Evolutionary conservation across 2,329 filamentous ascomycete species (phyloP), one percentile per base, ranked within the genome.

Genomic region (Epichloe sylvatica): DNA sequence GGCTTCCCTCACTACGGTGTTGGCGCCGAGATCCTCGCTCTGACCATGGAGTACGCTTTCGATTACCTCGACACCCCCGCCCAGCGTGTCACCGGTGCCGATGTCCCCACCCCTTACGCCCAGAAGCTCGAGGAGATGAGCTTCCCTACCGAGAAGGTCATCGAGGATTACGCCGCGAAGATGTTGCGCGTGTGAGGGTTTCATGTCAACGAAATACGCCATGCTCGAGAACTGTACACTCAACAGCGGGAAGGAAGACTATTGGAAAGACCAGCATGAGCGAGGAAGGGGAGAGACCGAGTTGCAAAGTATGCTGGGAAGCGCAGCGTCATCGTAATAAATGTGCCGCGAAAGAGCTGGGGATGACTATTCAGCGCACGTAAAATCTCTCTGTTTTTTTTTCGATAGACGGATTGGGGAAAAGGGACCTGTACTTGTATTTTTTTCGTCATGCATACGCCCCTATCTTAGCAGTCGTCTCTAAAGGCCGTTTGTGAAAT

Each of bases 1-100:
- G 92, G 91, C 56, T 98, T 90, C 80, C 92, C 92, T 55, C 86
- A 87, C 62, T 98, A 90, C 65, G 92, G 92, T 67, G 88, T 98
- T 59, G 80, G 83, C 52, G 80, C 91, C 51, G 92, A 98, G 74
- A 89, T 98, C 61, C 80, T 98, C 55, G 92, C 92, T 52, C 76
- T 96, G 53, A 83, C 88, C 55, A 94, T 94, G 84, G 92, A 98
- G 73, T 98, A 97, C 70, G 90, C 81, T 55, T 98, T 97, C 65
- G 92, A 98, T 74, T 97, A 94, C 75, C 84, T 98, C 57, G 83
- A 96, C 63, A 88, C 89, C 50, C 92, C 92, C 45, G 92, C 89
- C 54, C 85, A 91, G 69, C 84, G 92, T 69, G 82, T 98, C 62
- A 97, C 92, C 52, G 92, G 92, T 67, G 91, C 92, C 56, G 92